Evolutionary conservation across 2,329 filamentous ascomycete species (phyloP), one percentile per base, ranked within the genome.

Genomic region (Amauroascus verrucosus): DNA sequence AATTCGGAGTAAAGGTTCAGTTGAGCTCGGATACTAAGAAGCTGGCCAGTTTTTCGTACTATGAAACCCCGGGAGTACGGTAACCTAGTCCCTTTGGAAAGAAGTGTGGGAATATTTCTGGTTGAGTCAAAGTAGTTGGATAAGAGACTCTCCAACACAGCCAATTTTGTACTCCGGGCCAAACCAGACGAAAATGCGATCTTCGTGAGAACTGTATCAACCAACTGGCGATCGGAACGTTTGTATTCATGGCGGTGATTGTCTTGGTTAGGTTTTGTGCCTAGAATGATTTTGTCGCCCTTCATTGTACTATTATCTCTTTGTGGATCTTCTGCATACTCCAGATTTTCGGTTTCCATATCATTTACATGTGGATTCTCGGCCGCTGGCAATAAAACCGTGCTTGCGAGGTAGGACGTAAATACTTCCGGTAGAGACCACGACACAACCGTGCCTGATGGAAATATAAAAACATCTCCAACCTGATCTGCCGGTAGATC

Each of bases 1-100:
- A 98, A 80, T 69, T 97, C 93, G 1, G 88, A 95, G 73, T 97
- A 97, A 61, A 97, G 85, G 65, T 98, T 98, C 47, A 98, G 77
- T 64, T 95, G 89, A 0, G 91, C 91, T 45, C 93, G 84, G 49
- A 97, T 82, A 63, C 84, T 85, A 16, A 97, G 79, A 6, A 98
- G 77, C 69, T 97, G 88, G 56, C 93, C 93, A 0, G 93, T 97
- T 71, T 96, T 95, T 60, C 87, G 84, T 24, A 97, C 76, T 64
- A 97, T 91, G 68, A 95, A 91, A 51, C 79, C 77, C 50, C 89
- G 78, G 18, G 78, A 81, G 59, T 83, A 85, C 6, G 82, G 78
- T 3, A 82, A 67, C 40, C 76, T 76, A 60, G 76, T 80, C 51
- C 83, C 84, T 59, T 78, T 77, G 1, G 87, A 85, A 2, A 98